phyloP scores from a whole-genome alignment of 345 rosid species.

The Capsella bursapastoris region DNA sequence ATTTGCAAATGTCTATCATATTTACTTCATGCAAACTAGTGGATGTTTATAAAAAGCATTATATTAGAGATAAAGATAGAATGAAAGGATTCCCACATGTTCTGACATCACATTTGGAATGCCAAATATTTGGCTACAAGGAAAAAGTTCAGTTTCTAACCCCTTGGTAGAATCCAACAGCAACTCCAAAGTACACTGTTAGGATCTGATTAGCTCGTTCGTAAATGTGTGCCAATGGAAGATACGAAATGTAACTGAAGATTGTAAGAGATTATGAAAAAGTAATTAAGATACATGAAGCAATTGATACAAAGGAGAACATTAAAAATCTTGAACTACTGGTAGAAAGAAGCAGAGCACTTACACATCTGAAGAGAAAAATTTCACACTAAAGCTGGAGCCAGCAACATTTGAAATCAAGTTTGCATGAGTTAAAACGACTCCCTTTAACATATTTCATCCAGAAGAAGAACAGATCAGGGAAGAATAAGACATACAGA shows the following conservation, averaged over 20 bases:
- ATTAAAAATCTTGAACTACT: background rate
- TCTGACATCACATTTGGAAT: background rate
- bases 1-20: background rate
- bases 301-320: slow-evolving; percentile 1
- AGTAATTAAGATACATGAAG: slow-evolving; percentile 6
- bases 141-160: slow-evolving; percentile 52
- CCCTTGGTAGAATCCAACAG: slow-evolving; percentile 99
- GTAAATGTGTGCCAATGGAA: slow-evolving; percentile 96
- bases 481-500: slow-evolving; percentile 33
- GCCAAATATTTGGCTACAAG: slow-evolving; percentile 12
- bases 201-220: slow-evolving; percentile 80
- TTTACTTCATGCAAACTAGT: slow-evolving; percentile 22
- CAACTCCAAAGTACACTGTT: slow-evolving; percentile 68
- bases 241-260: slow-evolving; percentile 89
- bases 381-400: slow-evolving; percentile 47
- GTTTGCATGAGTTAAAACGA: slow-evolving; percentile 80
- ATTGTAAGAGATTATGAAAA: slow-evolving; percentile 32
- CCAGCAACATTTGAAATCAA: slow-evolving; percentile 92
- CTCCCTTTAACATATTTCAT: slow-evolving; percentile 64
- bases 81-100: background rate
- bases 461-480: slow-evolving; percentile 31
- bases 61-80: background rate
- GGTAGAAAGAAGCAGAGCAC: slow-evolving; percentile 42
- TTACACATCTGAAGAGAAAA: slow-evolving; percentile 86
- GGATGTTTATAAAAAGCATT: slow-evolving; percentile 8